Conservation (phyloP, 2,329 filamentous ascomycete species). For the Fusarium anguioides region DNA sequence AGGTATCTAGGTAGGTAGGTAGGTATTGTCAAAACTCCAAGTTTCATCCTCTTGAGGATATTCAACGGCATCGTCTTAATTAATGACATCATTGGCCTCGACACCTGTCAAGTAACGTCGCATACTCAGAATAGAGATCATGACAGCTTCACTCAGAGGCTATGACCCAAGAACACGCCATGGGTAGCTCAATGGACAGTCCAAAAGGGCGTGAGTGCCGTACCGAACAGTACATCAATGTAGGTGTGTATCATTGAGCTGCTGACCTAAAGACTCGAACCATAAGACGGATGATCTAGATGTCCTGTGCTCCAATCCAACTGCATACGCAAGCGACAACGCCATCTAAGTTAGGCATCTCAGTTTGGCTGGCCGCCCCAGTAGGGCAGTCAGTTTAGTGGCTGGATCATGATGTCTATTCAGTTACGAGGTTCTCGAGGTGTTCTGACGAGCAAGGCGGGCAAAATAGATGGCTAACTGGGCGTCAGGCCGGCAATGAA, state of each 20-base stretch:
- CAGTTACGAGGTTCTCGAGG: slow-evolving; percentile 1
- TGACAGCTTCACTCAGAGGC: slow-evolving; percentile 10
- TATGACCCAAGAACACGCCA: slow-evolving; percentile 4
- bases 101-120: not conserved
- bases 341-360: slow-evolving; percentile 30
- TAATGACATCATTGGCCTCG: not conserved
- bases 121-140: slow-evolving; percentile 4
- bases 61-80: not conserved
- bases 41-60: not conserved
- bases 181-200: not conserved
- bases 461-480: slow-evolving; percentile 11
- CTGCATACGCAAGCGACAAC: slow-evolving; percentile 32
- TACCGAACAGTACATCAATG: slow-evolving; percentile 12
- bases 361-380: slow-evolving; percentile 34
- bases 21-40: not conserved
- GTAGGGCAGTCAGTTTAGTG: not conserved
- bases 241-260: slow-evolving; percentile 26
- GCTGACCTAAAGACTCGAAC: slow-evolving; percentile 37
- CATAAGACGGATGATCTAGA: slow-evolving; percentile 36
- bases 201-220: slow-evolving; percentile 8
- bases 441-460: slow-evolving; percentile 25
- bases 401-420: slow-evolving; percentile 7
- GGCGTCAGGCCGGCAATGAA: not conserved
- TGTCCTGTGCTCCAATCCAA: slow-evolving; percentile 23
- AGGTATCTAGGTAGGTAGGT: not conserved